Percentiles rank a stretch among this genome's conserved stretches.
phyloP scores from a whole-genome alignment of 352 stramenopile species.

The Proteromonas lacertae region DNA sequence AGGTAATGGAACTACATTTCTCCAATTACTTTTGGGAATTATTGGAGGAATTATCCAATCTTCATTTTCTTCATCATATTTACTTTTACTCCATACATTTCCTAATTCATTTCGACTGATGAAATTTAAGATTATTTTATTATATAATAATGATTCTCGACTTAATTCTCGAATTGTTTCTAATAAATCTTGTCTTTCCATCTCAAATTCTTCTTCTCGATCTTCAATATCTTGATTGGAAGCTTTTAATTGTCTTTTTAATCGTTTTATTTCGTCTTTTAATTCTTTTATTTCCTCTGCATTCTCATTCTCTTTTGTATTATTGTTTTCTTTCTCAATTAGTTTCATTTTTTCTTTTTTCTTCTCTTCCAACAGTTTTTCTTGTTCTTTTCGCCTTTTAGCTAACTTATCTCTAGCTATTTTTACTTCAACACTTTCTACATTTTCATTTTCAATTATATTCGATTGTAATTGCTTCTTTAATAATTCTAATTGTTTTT shows the following conservation, averaged over 20 bases:
- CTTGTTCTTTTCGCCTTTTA: too few species aligned
- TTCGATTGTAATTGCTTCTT: too few species aligned
- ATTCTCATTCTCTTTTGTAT: not conserved
- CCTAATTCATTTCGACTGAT: not conserved
- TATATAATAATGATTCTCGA: not conserved
- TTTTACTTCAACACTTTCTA: too few species aligned
- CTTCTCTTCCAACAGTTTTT: not conserved
- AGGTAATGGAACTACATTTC: too few species aligned
- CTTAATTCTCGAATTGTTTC: not conserved
- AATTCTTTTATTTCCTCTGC: constrained; percentile 3
- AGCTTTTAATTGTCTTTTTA: not conserved
- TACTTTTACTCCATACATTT: not conserved
- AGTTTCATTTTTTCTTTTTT: not conserved
- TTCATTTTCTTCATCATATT: constrained; percentile 1
- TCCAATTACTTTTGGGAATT: not conserved
- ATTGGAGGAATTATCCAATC: not conserved
- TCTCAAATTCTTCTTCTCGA: constrained; percentile 1
- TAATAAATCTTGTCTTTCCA: not conserved
- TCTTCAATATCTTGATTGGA: not conserved
- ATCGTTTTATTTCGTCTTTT: not conserved
- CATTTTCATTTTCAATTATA: too few species aligned
- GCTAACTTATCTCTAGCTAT: too few species aligned
- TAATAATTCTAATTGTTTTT: too few species aligned
- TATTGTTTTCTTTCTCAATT: not conserved
- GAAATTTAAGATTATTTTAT: not conserved